A percentile compares a stretch with the other conserved stretches of the same genome.
Conservation (phyloP, 495 filamentous ascomycete genomes). For the Talaromyces adpressus region DNA sequence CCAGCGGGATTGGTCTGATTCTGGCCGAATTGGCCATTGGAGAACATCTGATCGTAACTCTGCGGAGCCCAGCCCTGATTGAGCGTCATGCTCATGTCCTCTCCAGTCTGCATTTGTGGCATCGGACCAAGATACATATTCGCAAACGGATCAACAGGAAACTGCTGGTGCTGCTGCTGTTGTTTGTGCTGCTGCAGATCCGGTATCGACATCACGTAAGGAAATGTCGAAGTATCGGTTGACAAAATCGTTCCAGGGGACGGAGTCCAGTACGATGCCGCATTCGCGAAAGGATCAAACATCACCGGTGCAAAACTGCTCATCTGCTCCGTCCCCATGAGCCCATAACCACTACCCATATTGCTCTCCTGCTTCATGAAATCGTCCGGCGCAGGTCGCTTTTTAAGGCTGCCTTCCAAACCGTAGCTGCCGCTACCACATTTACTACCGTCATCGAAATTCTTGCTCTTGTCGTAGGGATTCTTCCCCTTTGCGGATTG, state of each 20-base stretch:
- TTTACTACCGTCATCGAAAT: not conserved
- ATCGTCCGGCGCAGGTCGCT: not conserved
- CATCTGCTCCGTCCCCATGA: not conserved
- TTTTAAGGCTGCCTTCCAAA: not conserved
- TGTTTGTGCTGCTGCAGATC: not conserved
- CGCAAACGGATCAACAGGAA: slow-evolving; percentile 10
- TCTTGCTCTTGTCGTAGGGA: slow-evolving; percentile 12
- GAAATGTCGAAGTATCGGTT: not conserved
- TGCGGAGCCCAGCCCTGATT: not conserved
- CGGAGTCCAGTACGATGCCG: not conserved
- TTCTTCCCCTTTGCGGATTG: slow-evolving; percentile 6
- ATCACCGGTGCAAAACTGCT: not conserved
- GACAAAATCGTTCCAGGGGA: not conserved
- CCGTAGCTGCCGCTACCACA: not conserved
- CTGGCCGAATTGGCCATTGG: not conserved
- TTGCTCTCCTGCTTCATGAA: not conserved
- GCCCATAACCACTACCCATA: not conserved
- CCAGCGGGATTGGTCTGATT: not conserved
- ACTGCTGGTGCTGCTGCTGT: not conserved
- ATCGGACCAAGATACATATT: slow-evolving; percentile 2
- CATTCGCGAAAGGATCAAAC: not conserved
- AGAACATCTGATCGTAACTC: not conserved
- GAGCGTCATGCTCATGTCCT: not conserved
- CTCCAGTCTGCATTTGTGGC: not conserved
- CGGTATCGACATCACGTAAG: not conserved